phyloP scores from a whole-genome alignment of 192 early-diverging fungal species.

The Spinellus fusiger region DNA sequence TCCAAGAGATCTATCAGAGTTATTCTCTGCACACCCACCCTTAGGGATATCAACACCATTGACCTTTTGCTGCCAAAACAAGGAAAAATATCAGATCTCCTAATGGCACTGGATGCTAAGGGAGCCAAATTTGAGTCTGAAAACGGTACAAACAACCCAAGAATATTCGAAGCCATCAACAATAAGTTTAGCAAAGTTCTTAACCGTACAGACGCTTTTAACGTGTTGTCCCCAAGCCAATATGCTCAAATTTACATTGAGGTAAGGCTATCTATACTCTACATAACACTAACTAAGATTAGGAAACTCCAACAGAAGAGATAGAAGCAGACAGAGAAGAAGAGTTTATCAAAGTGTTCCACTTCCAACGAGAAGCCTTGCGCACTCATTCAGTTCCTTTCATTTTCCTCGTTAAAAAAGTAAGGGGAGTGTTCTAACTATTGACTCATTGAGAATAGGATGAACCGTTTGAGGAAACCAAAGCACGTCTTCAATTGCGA shows the following conservation, averaged over 20 bases:
- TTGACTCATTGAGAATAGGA: conserved; percentile 29
- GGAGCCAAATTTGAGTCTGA: conserved; percentile 33
- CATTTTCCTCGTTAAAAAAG: conserved; percentile 56
- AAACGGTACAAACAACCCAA: conserved; percentile 42
- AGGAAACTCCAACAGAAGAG: conserved; percentile 46
- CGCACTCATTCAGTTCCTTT: conserved; percentile 83
- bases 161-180: conserved; percentile 49
- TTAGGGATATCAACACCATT: conserved; percentile 55
- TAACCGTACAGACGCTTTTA: conserved; percentile 38
- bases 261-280: conserved; percentile 8
- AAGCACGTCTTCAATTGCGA: conserved; percentile 60
- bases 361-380: conserved; percentile 65
- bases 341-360: conserved; percentile 60
- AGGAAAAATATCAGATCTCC: conserved; percentile 34
- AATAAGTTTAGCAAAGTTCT: conserved; percentile 45
- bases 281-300: neutral
- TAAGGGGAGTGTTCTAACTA: conserved; percentile 10
- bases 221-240: conserved; percentile 28
- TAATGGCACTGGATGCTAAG: conserved; percentile 45
- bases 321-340: conserved; percentile 27
- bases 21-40: conserved; percentile 53
- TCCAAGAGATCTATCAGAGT: conserved; percentile 68
- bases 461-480: conserved; percentile 65
- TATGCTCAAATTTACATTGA: conserved; percentile 53
- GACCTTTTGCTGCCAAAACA: conserved; percentile 69